Evolutionary conservation across 805 yeast genomes (phyloP).

Genomic region (Spencermartinsiella europaea): DNA sequence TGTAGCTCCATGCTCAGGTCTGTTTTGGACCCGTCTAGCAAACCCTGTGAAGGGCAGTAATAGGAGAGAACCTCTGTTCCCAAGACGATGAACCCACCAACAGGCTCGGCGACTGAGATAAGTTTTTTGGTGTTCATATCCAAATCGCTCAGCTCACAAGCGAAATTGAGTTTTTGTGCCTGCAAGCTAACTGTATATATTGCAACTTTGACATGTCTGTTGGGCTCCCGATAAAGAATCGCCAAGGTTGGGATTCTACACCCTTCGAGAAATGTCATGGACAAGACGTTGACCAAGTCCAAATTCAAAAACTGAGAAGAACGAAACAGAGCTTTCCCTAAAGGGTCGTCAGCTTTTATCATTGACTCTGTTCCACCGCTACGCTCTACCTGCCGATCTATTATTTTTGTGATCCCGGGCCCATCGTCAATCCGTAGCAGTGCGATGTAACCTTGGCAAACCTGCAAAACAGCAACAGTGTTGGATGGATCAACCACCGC

Average conservation of each 20-base stretch:
- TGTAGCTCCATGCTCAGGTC: not conserved
- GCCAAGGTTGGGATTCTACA: slow-evolving; percentile 6
- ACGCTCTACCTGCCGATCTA: not conserved
- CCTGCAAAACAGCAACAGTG: not conserved
- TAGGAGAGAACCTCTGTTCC: not conserved
- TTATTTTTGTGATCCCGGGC: not conserved
- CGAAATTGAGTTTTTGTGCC: not conserved
- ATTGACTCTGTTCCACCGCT: no score
- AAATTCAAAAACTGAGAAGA: not conserved
- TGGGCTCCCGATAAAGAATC: slow-evolving; percentile 4
- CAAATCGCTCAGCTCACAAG: not conserved
- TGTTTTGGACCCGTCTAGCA: not conserved
- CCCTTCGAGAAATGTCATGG: not conserved
- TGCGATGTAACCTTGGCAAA: not conserved
- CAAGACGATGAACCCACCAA: not conserved
- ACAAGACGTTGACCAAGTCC: slow-evolving; percentile 2
- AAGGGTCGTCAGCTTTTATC: not conserved
- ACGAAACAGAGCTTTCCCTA: not conserved
- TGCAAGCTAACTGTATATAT: not conserved
- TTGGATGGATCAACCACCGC: not conserved
- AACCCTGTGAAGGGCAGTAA: not conserved
- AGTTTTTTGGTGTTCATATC: not conserved
- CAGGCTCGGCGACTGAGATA: slow-evolving; percentile 5
- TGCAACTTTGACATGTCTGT: slow-evolving; percentile 1
- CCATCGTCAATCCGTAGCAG: not conserved